phyloP scores from a whole-genome alignment of 2,329 filamentous ascomycete species.

The Xylaria sp. region DNA sequence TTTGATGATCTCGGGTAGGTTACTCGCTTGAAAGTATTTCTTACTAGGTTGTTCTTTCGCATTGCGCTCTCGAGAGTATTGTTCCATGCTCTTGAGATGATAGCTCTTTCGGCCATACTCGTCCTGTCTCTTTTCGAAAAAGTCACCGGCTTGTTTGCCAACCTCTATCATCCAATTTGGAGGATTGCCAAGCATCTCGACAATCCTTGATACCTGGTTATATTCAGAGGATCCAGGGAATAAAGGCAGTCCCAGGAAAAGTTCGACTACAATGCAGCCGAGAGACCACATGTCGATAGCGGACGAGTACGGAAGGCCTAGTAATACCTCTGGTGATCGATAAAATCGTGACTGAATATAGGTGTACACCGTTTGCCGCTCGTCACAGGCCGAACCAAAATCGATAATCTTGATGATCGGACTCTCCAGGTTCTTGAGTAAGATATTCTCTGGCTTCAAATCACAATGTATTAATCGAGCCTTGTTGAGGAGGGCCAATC shows the following conservation, averaged over 20 bases:
- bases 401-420: slow-evolving; percentile 99
- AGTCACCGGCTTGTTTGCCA: slow-evolving; percentile 96
- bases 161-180: slow-evolving; percentile 99
- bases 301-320: slow-evolving; percentile 97
- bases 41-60: slow-evolving; percentile 99
- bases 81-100: slow-evolving; percentile 95
- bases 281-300: slow-evolving; percentile 99
- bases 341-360: slow-evolving; percentile 99
- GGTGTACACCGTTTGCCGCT: slow-evolving; percentile 97
- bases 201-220: slow-evolving; percentile 96
- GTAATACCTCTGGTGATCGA: slow-evolving; percentile 91
- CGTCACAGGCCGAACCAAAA: slow-evolving; percentile 97
- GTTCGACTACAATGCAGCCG: slow-evolving; percentile 96
- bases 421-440: slow-evolving; percentile 97
- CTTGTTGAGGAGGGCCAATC: slow-evolving; percentile 91
- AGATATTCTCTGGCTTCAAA: slow-evolving; percentile 96
- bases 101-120: slow-evolving; percentile 93
- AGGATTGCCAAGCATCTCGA: slow-evolving; percentile 96
- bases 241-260: slow-evolving; percentile 92
- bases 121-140: slow-evolving; percentile 92
- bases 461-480: slow-evolving; percentile 97
- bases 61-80: slow-evolving; percentile 93
- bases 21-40: slow-evolving; percentile 97
- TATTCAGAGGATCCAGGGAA: slow-evolving; percentile 99
- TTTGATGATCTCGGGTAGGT: slow-evolving; percentile 95